Base-by-base conservation (phyloP, 2,329 filamentous ascomycete genomes). In the Phaeoacremonium minimum region DNA sequence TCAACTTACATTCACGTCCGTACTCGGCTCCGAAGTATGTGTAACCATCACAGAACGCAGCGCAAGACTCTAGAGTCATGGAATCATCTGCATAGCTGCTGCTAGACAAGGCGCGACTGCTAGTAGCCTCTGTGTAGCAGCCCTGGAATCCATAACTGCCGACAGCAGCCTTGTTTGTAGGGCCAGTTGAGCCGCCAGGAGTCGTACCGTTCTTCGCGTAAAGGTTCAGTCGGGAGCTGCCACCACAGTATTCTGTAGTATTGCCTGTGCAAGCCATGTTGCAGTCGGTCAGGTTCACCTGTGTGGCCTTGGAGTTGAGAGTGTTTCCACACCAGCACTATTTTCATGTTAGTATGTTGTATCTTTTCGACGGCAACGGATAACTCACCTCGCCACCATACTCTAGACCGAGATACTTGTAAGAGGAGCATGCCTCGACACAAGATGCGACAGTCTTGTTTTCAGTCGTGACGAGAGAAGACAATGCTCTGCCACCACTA, bases 401-500 rank as follows among this genome's bases (percentile, higher is more conserved):
- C 38, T 64, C 59, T 2, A 56, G 36, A 4, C 60, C 61, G 3
- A 56, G 52, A 17, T 53, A 55, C 1, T 32, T 45, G n/a, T 50
- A 56, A 7, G 48, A 47, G n/a, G 50, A 52, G 33, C 62, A 66
- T 11, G 52, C 57, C 2, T 44, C 37, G 15, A 56, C 34, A 15
- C 53, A 56, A 15, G 15, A 37, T n/a, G 40, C 45, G 4, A 56
- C 49, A 4, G 50, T 56, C 38, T 42, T 34, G n/a, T 37, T 35
- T 11, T 44, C 42, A 8, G 40, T 46, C 3, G 43, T 12, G 9
- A 42, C 17, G 7, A 40, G 30, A 16, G 35, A 42, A 2, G 44
- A 14, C 12, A 57, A 43, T 0, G 53, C 50, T 2, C 54, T 47
- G 4, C 33, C 31, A n/a, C 32, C 30, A 0, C 45, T 28, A 2